These are phyloP conservation scores for Xylariaceae sp. DNA, from an alignment of 2,329 filamentous ascomycete species.

Conservation along the genomic window DNA sequence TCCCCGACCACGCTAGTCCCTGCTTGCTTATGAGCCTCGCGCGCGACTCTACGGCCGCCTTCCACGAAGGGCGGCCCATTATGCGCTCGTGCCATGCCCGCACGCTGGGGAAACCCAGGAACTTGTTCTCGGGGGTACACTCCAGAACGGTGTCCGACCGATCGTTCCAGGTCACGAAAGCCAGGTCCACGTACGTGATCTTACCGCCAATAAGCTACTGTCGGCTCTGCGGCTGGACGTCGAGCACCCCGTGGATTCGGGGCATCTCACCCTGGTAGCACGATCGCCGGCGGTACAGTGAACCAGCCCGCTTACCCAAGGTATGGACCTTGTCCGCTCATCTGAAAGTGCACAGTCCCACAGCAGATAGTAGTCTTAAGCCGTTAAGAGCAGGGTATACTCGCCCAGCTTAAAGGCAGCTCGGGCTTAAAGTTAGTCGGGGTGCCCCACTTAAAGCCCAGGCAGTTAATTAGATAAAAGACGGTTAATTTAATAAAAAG, in stretches of 20 bases:
- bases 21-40: constrained; percentile 7
- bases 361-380: too few species aligned
- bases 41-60: constrained; percentile 7
- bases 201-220: constrained; percentile 24
- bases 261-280: constrained; percentile 23
- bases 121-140: constrained; percentile 1
- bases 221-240: constrained; percentile 1
- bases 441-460: too few species aligned
- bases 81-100: constrained; percentile 12
- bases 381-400: too few species aligned
- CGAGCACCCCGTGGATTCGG: constrained; percentile 20
- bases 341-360: constrained; percentile 35
- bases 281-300: constrained; percentile 19
- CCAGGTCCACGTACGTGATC: constrained; percentile 19
- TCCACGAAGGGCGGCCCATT: constrained; percentile 9
- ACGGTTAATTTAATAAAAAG: too few species aligned
- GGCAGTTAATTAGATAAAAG: too few species aligned
- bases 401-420: too few species aligned
- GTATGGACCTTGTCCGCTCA: constrained; percentile 33
- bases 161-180: constrained; percentile 11
- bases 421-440: too few species aligned
- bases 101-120: constrained; percentile 8
- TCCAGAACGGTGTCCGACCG: constrained; percentile 1
- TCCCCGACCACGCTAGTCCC: too few species aligned
- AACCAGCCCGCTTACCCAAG: constrained; percentile 19